Evolutionary conservation across 1,139 yeast genomes (phyloP), one percentile per base, ranked within the genome.

Genomic region (Zygosaccharomyces pseudobailii): DNA sequence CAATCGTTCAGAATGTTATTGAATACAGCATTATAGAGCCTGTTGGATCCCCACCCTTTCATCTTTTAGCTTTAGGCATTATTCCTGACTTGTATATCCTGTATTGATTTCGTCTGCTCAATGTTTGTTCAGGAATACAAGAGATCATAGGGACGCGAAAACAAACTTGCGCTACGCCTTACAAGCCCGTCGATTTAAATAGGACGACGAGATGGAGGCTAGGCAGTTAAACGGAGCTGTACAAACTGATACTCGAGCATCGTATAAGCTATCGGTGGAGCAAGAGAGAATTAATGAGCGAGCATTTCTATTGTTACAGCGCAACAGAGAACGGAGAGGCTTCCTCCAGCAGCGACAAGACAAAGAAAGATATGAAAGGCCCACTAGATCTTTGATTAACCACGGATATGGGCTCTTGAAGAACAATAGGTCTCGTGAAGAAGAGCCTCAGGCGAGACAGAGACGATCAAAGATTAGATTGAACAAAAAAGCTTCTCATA

Each of bases 301-400:
- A 37, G 68, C 68, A 3, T 40, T 56, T 19, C 51, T 53, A 13
- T 48, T 64, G 23, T 43, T 63, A 31, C 62, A 63, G 44, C 55
- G 65, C 38, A 64, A 63, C 20, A 53, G 66, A 40, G 61, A 58
- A 43, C 56, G 66, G 10, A 53, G 65, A 35, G 52, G 49, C 25
- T 35, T 61, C 31, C 43, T 61, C 7, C 53, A 55, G 20, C 42
- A 56, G 28, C 51, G 51, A 36, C 54, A 53, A 13, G 60, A 57
- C 40, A 54, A 54, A 40, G 46, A 55, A 35, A 40, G 57, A 31
- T 56, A 56, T 45, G 56, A 55, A 34, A 47, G 51, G 17, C 36
- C 47, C 25, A 37, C 42, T 24, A 44, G 42, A 38, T 24, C 33
- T 8, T 38, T 46, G 9, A 33, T 32, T 5, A 45, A 37, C 13